phyloP scores from a whole-genome alignment of 2,329 filamentous ascomycete genomes.

The Calonectria montana region DNA sequence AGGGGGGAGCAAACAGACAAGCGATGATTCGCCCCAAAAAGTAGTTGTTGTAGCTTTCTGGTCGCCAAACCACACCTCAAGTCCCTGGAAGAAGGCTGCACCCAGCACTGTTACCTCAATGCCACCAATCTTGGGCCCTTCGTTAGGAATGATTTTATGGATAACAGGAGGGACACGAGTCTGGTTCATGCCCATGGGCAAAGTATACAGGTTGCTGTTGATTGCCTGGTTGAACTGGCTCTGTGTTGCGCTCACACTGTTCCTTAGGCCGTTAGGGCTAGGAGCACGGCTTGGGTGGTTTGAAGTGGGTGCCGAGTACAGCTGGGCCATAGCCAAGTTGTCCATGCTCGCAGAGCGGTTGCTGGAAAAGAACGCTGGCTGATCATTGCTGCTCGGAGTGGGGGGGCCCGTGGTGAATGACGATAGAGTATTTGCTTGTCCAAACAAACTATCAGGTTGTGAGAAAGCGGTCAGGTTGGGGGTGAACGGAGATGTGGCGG shows the following conservation, averaged over 20 bases:
- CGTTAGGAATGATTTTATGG: slow-evolving; percentile 84
- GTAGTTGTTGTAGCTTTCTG: slow-evolving; percentile 76
- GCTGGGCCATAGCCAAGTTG: slow-evolving; percentile 69
- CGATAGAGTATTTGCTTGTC: slow-evolving; percentile 52
- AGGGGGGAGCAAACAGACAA: slow-evolving; percentile 83
- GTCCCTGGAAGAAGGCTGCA: slow-evolving; percentile 78
- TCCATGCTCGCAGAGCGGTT: slow-evolving; percentile 74
- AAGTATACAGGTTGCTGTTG: slow-evolving; percentile 60
- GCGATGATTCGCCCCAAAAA: slow-evolving; percentile 82
- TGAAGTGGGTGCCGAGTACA: slow-evolving; percentile 80
- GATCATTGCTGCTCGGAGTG: slow-evolving; percentile 75
- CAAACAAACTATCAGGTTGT: slow-evolving; percentile 59
- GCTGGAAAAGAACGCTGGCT: slow-evolving; percentile 64
- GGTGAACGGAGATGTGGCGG: slow-evolving; percentile 65
- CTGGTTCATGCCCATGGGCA: slow-evolving; percentile 61
- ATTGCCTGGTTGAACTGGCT: slow-evolving; percentile 61
- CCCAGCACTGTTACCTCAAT: slow-evolving; percentile 90
- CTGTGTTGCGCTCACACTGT: slow-evolving; percentile 55
- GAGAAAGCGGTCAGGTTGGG: slow-evolving; percentile 59
- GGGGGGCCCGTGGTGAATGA: slow-evolving; percentile 68
- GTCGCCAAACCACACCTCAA: slow-evolving; percentile 87
- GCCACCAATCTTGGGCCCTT: slow-evolving; percentile 85
- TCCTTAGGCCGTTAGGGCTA: slow-evolving; percentile 71
- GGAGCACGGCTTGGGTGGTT: slow-evolving; percentile 81
- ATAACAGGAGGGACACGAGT: slow-evolving; percentile 69